Evolutionary conservation across 2,329 filamentous ascomycete species (phyloP).

Genomic region (Furcasterigmium furcatum): DNA sequence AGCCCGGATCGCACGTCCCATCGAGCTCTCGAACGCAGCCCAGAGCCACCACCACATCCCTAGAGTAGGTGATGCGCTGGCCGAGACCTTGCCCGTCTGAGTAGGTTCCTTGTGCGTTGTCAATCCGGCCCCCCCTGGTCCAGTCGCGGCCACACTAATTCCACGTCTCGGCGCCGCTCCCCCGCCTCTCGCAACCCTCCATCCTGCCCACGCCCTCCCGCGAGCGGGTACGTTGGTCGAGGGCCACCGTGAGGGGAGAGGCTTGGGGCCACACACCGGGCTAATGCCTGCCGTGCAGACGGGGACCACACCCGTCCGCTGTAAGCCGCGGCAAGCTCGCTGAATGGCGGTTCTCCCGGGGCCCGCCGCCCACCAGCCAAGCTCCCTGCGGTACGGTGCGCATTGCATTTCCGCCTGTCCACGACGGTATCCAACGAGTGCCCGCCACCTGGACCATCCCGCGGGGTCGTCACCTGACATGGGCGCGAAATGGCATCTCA

Average conservation of each 20-base stretch:
- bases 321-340: conserved; percentile 1
- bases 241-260: neutral
- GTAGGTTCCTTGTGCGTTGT: neutral
- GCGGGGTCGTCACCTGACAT: neutral
- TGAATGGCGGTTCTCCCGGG: neutral
- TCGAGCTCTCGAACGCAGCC: neutral
- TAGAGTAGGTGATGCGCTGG: neutral
- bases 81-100: neutral
- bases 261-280: neutral
- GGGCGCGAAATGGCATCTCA: no score
- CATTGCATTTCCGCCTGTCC: neutral
- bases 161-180: neutral
- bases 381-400: neutral
- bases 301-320: conserved; percentile 3
- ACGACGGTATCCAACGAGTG: neutral
- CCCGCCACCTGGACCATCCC: conserved; percentile 1
- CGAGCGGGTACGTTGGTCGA: neutral
- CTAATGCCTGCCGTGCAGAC: conserved; percentile 1
- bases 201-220: neutral
- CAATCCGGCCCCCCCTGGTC: neutral
- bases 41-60: no score
- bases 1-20: neutral
- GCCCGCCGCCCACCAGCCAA: neutral
- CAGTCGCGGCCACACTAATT: neutral
- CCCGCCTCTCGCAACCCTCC: neutral